A percentile compares a stretch with the other conserved stretches of the same genome.
Conservation (phyloP, 2,329 filamentous ascomycete genomes). For the Sporothrix curviconia region DNA sequence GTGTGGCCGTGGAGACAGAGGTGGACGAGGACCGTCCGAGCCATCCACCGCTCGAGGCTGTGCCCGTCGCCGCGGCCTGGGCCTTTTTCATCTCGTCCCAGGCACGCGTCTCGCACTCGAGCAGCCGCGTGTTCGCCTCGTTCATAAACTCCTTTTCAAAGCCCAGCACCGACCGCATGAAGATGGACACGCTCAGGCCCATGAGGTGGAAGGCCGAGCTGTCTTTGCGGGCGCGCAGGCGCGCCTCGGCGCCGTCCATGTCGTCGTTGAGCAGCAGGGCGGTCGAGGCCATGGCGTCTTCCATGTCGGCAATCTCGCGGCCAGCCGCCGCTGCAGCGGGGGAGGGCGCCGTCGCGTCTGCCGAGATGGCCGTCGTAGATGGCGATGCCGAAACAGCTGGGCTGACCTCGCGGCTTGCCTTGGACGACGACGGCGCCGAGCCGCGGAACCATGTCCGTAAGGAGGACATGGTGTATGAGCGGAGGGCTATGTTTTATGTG, state of each 20-base stretch:
- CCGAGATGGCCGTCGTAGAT: conserved; percentile 14
- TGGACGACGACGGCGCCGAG: conserved; percentile 22
- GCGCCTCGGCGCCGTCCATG: conserved; percentile 72
- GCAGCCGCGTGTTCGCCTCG: conserved; percentile 66
- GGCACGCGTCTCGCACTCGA: conserved; percentile 68
- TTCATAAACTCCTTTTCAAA: conserved; percentile 90
- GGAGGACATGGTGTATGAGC: conserved; percentile 24
- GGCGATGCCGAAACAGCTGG: conserved; percentile 25
- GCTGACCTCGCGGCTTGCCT: conserved; percentile 29
- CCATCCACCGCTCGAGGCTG: conserved; percentile 6
- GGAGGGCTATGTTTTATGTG: neutral
- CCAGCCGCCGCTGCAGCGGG: conserved; percentile 18
- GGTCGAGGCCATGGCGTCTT: conserved; percentile 57
- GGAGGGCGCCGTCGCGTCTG: conserved; percentile 16
- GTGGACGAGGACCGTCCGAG: neutral
- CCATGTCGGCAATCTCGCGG: conserved; percentile 47
- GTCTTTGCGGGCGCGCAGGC: conserved; percentile 64
- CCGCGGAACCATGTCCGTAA: conserved; percentile 46
- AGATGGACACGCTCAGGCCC: conserved; percentile 72
- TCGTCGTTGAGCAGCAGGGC: conserved; percentile 82
- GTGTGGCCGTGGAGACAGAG: neutral
- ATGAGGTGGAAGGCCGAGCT: conserved; percentile 84
- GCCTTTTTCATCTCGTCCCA: conserved; percentile 71
- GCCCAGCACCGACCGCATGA: conserved; percentile 78
- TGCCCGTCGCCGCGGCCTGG: conserved; percentile 37